Percentiles rank a stretch among this genome's conserved stretches.
phyloP scores from a whole-genome alignment of 2,329 filamentous ascomycete species.

The Dactylonectria macrodidyma region DNA sequence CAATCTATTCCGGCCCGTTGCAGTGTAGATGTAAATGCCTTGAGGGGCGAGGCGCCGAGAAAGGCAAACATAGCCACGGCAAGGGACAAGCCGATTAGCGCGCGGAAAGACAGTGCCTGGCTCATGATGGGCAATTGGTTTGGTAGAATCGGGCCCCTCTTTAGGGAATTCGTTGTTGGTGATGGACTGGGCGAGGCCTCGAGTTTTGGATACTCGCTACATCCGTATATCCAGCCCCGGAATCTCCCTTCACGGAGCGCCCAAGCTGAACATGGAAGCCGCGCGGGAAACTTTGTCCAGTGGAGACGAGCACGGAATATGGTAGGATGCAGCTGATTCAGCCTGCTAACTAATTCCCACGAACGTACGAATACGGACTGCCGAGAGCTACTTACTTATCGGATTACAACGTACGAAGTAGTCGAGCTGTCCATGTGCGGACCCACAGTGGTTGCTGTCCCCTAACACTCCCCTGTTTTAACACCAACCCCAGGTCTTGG shows the following conservation, averaged over 20 bases:
- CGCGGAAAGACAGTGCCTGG: constrained; percentile 39
- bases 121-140: constrained; percentile 35
- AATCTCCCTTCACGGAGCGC: constrained; percentile 15
- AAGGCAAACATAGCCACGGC: constrained; percentile 43
- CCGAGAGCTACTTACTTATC: background rate
- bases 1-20: constrained; percentile 40
- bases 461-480: constrained; percentile 3
- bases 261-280: constrained; percentile 34
- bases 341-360: constrained; percentile 16
- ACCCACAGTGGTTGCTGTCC: constrained; percentile 1
- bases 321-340: constrained; percentile 40
- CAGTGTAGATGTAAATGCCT: constrained; percentile 41
- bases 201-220: constrained; percentile 34
- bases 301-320: background rate
- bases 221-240: constrained; percentile 46
- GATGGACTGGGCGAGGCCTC: constrained; percentile 10
- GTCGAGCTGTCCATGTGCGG: background rate
- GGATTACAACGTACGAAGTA: background rate
- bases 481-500: constrained; percentile 3
- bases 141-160: constrained; percentile 5
- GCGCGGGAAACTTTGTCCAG: constrained; percentile 26
- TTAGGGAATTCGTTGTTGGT: constrained; percentile 2
- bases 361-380: background rate
- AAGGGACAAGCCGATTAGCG: constrained; percentile 41
- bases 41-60: constrained; percentile 42